These are phyloP conservation scores for Magnolia changhungtana DNA, from an alignment of 164 flowering plant species.

Conservation along the genomic window DNA sequence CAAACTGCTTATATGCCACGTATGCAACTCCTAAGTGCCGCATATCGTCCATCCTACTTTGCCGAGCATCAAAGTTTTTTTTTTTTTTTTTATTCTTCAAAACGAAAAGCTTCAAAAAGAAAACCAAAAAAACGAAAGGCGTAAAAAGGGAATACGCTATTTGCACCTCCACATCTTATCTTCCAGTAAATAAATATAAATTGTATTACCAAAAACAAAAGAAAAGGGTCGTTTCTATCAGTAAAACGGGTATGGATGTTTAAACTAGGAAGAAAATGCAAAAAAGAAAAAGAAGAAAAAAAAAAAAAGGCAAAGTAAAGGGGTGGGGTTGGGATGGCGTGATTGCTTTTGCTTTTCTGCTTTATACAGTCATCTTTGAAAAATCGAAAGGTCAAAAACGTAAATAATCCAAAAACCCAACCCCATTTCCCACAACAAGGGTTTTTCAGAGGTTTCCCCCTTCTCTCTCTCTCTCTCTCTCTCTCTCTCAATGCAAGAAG, in stretches of 20 bases:
- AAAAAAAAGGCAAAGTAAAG: not conserved
- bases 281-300: not conserved
- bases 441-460: constrained; percentile 24
- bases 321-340: not conserved
- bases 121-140: too few relatives aligned
- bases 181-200: too few relatives aligned
- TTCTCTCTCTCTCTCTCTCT: constrained; percentile 1
- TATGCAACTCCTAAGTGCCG: too few relatives aligned
- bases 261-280: not conserved
- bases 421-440: constrained; percentile 5
- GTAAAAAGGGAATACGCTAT: too few relatives aligned
- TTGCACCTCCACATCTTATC: too few relatives aligned
- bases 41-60: too few relatives aligned
- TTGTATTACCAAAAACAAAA: too few relatives aligned
- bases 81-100: too few relatives aligned
- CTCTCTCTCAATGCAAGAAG: constrained; percentile 9
- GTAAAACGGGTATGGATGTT: not conserved
- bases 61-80: too few relatives aligned
- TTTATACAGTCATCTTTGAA: constrained; percentile 25
- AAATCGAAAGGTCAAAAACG: constrained; percentile 5
- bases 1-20: too few relatives aligned
- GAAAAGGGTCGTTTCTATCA: not conserved
- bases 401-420: not conserved
- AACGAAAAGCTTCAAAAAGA: too few relatives aligned
- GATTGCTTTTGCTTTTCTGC: constrained; percentile 26